Evolutionary conservation across 768 basidiomycete genomes (phyloP).

Genomic region (Pleurotus cornucopiae): DNA sequence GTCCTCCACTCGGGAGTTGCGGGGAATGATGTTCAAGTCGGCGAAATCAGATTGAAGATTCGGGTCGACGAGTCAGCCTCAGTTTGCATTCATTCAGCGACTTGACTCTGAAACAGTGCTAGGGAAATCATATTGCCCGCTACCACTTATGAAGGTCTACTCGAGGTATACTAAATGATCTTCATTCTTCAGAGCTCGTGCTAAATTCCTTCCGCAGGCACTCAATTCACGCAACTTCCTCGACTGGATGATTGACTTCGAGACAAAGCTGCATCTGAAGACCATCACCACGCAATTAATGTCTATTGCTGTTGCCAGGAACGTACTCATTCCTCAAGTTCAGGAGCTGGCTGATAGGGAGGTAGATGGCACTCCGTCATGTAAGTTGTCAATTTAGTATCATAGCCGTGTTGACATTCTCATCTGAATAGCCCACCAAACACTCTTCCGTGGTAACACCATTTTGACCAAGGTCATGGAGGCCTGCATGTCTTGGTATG

Average conservation of each 20-base stretch:
- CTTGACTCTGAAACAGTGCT: slow-evolving; percentile 6
- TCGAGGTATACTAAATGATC: slow-evolving; percentile 40
- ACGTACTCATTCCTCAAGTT: slow-evolving; percentile 63
- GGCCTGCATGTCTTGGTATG: slow-evolving; percentile 76
- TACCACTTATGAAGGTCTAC: slow-evolving; percentile 53
- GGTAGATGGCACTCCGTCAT: slow-evolving; percentile 62
- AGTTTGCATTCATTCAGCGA: neutral
- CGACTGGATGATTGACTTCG: slow-evolving; percentile 72
- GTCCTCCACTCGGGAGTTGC: slow-evolving; percentile 50
- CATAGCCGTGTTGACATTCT: slow-evolving; percentile 1
- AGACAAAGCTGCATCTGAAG: slow-evolving; percentile 63
- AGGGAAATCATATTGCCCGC: slow-evolving; percentile 81
- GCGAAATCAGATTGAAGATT: slow-evolving; percentile 72
- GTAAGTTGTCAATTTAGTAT: slow-evolving; percentile 34
- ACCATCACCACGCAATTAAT: slow-evolving; percentile 58
- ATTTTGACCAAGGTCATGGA: slow-evolving; percentile 74
- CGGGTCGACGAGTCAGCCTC: slow-evolving; percentile 67
- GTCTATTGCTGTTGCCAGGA: slow-evolving; percentile 64
- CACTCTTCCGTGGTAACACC: slow-evolving; percentile 68
- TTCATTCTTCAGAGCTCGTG: neutral
- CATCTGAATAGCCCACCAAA: slow-evolving; percentile 57
- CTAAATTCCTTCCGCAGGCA: slow-evolving; percentile 29
- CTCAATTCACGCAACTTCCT: slow-evolving; percentile 60
- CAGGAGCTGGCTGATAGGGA: slow-evolving; percentile 66
- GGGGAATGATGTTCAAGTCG: slow-evolving; percentile 55